Base-by-base conservation (phyloP, 805 yeast species). In the Candida nonsorbophila region DNA sequence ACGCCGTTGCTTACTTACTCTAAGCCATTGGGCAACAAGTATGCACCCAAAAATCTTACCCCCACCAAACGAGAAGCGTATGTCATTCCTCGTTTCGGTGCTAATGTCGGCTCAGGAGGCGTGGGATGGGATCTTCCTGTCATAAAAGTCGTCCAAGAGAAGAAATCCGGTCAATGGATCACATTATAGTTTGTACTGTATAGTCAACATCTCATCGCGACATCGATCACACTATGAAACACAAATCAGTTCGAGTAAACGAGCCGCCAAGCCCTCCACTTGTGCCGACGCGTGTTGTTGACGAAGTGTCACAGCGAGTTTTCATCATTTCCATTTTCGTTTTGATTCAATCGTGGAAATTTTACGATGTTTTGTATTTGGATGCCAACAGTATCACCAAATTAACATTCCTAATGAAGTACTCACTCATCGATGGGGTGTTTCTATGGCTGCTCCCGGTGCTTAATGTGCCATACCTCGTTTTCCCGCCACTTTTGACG, bases 101-200 rank as follows among this genome's bases (percentile, higher is more conserved):
- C 94, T 7, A 69, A 77, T 5, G 65, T 80, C 24, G 94, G 94
- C 7, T 69, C 77, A 22, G 96, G 95, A 13, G 84, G 85, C 14
- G 67, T 81, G 16, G 95, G 95, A 6, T 90, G 96, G 94, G 96
- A 90, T 44, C 57, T 90, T 29, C 70, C 71, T 5, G 94, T 92
- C 6, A 63, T 80, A 16, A 80, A 85, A 50, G 92, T 87, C 2
- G 62, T 63, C 1, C 96, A 90, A 51, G 67, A 63, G 36, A 84
- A 80, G 47, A 53, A 63, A 5, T 57, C 69, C 20, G 92, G 94
- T 0, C 63, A 62, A 16, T 90, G 97, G 97, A 60, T 60, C 10
- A 51, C 46, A n/a, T 51, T 47, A 16, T 32, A 32, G 20, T 15
- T 19, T 6, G 4, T 9, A 19, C 11, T 25, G 28, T 25, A 25